These are phyloP conservation scores for Coccinonectria pachysandricola DNA, from an alignment of 2,329 filamentous ascomycete genomes.

Conservation along the genomic window DNA sequence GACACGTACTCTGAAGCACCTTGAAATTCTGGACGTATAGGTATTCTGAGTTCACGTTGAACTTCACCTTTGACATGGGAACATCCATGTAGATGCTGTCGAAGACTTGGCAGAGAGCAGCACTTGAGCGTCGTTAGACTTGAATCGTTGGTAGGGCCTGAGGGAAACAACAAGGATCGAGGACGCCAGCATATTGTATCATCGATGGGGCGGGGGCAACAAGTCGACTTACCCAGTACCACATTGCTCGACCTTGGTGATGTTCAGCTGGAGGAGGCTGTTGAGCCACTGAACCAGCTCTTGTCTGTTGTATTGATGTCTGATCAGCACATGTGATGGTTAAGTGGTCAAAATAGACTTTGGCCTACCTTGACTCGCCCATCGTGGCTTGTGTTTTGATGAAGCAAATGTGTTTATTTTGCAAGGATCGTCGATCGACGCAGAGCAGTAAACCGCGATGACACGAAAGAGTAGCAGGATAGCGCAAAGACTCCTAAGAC, in stretches of 20 bases:
- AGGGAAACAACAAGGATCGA: too few relatives aligned
- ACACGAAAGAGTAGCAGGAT: too few relatives aligned
- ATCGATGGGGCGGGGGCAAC: conserved; percentile 11
- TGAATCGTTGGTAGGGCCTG: conserved; percentile 9
- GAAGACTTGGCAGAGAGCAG: conserved; percentile 92
- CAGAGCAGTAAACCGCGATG: too few relatives aligned
- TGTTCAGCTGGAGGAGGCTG: conserved; percentile 93
- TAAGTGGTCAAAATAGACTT: too few relatives aligned
- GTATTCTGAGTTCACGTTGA: conserved; percentile 96
- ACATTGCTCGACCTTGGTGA: conserved; percentile 98
- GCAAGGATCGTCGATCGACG: too few relatives aligned
- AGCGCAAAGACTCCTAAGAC: too few relatives aligned
- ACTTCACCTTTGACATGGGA: conserved; percentile 93
- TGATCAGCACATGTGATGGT: too few relatives aligned
- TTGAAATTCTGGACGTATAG: conserved; percentile 99
- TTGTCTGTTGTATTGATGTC: conserved; percentile 53
- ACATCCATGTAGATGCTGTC: conserved; percentile 96
- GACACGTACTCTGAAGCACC: conserved; percentile 73
- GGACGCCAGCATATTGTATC: too few relatives aligned
- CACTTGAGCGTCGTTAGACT: conserved; percentile 42
- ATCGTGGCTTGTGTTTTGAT: conserved; percentile 26
- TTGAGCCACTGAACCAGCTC: conserved; percentile 96
- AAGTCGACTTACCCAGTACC: conserved; percentile 69
- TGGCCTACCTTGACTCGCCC: conserved; percentile 39
- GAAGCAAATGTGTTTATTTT: conserved; percentile 8